phyloP scores from a whole-genome alignment of 1,139 yeast genomes.

The Yamadazyma atlantica region DNA sequence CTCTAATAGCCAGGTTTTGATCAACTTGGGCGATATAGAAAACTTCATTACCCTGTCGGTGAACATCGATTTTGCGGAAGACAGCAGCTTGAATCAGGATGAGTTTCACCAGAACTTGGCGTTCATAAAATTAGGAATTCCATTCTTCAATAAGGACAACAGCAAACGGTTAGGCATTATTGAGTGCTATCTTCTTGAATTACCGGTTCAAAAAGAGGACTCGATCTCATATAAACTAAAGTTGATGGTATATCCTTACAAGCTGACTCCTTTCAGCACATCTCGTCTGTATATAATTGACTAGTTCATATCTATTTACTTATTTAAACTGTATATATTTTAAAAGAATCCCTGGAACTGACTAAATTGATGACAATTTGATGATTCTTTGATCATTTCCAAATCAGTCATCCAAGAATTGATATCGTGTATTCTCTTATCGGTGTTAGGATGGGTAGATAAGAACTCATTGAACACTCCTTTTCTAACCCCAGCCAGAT shows the following conservation, averaged over 20 bases:
- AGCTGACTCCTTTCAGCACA: constrained; percentile 15
- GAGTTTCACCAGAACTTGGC: constrained; percentile 12
- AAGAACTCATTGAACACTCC: constrained; percentile 56
- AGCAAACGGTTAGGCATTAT: constrained; percentile 30
- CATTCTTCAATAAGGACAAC: constrained; percentile 26
- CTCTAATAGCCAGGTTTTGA: constrained; percentile 17
- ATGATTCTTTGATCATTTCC: constrained; percentile 35
- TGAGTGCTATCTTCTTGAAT: constrained; percentile 31
- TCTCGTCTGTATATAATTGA: constrained; percentile 2
- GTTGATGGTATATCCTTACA: constrained; percentile 5
- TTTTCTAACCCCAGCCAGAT: constrained; percentile 16
- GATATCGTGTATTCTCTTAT: constrained; percentile 68
- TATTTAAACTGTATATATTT: constrained; percentile 13
- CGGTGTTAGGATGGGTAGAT: constrained; percentile 90
- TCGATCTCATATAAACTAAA: constrained; percentile 6
- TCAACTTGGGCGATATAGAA: constrained; percentile 27
- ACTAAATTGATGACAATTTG: constrained; percentile 26
- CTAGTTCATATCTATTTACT: background rate
- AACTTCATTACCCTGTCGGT: constrained; percentile 25
- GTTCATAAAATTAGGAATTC: constrained; percentile 37
- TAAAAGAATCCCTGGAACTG: constrained; percentile 8
- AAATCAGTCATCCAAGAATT: constrained; percentile 74
- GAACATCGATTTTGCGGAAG: constrained; percentile 3
- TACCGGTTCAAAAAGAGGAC: constrained; percentile 12
- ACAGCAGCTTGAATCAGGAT: constrained; percentile 8